Evolutionary conservation across 1,284 basidiomycete genomes (phyloP), one percentile per base, ranked within the genome.

Genomic region (Lignosus rhinocerotis): DNA sequence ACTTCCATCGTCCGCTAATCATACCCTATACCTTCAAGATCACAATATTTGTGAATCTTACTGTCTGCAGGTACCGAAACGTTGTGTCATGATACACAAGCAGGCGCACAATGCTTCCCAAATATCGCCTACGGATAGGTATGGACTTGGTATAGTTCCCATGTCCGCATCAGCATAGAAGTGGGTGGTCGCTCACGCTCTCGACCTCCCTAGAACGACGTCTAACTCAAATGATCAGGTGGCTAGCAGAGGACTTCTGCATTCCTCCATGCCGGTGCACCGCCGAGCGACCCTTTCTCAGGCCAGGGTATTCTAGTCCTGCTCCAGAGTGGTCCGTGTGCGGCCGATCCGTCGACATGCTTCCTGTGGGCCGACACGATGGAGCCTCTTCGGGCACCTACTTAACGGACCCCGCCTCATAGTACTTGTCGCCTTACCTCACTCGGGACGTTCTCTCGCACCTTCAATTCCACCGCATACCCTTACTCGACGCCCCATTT

Each of bases 271-370:
- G 48, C 49, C 56, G 41, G 46, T 34, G 43, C 55, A 17, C 25
- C 39, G 33, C 51, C 55, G 55, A 48, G 34, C 30, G n/a, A 38
- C 46, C 58, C 59, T 42, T 55, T 57, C 59, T 53, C 57, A 55
- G 60, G 60, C 63, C 54, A 59, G 50, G 49, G 38, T 56, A 53
- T 58, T 64, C 63, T 58, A 64, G 63, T 55, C 55, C 58, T 36
- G 52, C 39, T 60, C 63, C 56, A 62, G 63, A 62, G 55, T 55
- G 54, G 62, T 19, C 60, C 46, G 14, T 32, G 7, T 44, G 43
- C 45, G 46, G 51, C 43, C 43, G 47, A 36, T 42, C 33, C 16
- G 25, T 5, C 39, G 38, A 51, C 19, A 32, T 41, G 17, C 49
- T 41, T 44, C 53, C 45, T 53, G 50, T 60, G 49, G 53, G 44